Conservation (phyloP, 805 yeast genomes). For the Teunomyces tritomae region DNA sequence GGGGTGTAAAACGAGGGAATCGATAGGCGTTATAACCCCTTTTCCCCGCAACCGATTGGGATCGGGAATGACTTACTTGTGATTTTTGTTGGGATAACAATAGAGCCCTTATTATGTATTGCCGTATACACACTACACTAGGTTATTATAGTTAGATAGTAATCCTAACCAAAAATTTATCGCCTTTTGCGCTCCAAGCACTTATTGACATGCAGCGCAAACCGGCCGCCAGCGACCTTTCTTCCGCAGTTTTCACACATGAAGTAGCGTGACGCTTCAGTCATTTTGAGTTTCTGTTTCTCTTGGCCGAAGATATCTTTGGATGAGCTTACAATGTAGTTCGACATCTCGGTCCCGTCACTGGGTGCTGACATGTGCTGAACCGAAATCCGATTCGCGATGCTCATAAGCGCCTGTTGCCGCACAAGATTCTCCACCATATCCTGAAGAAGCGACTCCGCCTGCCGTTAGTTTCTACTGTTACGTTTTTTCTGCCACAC, state of each 20-base stretch:
- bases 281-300: constrained; percentile 37
- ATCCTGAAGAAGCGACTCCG: constrained; percentile 36
- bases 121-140: not conserved
- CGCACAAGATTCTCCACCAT: constrained; percentile 31
- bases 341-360: constrained; percentile 1
- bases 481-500: not conserved
- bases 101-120: not conserved
- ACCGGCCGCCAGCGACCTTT: constrained; percentile 85
- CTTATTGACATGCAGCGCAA: constrained; percentile 90
- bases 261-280: constrained; percentile 59
- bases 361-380: constrained; percentile 13
- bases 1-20: not conserved
- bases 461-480: constrained; percentile 21
- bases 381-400: constrained; percentile 22
- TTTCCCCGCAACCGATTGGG: not conserved
- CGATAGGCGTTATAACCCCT: not conserved
- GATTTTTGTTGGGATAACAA: not conserved
- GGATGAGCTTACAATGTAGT: constrained; percentile 14
- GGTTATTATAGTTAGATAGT: not conserved
- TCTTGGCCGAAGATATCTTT: constrained; percentile 53
- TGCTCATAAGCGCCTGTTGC: constrained; percentile 25
- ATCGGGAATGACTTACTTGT: not conserved
- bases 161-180: constrained; percentile 8
- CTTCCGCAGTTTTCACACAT: constrained; percentile 80
- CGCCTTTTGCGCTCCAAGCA: constrained; percentile 71